Conservation (phyloP, 1,284 basidiomycete genomes). For the Sanguinoderma infundibulare region DNA sequence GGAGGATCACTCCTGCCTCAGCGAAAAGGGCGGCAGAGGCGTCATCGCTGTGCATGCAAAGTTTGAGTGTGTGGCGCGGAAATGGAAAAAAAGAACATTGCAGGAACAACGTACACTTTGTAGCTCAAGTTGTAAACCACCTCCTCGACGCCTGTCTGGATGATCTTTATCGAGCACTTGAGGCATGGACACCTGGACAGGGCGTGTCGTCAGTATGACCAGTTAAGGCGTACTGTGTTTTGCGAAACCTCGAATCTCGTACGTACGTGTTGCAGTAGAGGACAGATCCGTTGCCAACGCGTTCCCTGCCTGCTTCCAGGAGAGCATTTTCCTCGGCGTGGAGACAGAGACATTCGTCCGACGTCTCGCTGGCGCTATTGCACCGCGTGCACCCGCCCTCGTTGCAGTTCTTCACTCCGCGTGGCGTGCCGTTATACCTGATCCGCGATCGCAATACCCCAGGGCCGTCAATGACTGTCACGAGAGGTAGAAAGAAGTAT, state of each 20-base stretch:
- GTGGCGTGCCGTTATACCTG: constrained; percentile 96
- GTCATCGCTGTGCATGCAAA: constrained; percentile 61
- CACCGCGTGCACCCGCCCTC: constrained; percentile 87
- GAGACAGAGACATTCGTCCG: constrained; percentile 90
- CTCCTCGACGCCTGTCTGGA: constrained; percentile 90
- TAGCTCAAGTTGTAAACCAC: constrained; percentile 98
- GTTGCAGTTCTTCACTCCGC: constrained; percentile 88
- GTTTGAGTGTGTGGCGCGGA: constrained; percentile 2
- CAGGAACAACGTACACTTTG: constrained; percentile 73
- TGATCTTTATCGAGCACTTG: constrained; percentile 95
- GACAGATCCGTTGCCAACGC: constrained; percentile 82
- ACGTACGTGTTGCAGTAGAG: constrained; percentile 89
- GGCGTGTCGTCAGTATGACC: not conserved
- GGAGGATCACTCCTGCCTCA: constrained; percentile 79
- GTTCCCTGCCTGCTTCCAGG: constrained; percentile 88
- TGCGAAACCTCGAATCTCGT: too few relatives aligned
- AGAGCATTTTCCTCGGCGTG: constrained; percentile 99
- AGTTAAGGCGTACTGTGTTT: not conserved
- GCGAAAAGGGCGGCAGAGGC: constrained; percentile 78
- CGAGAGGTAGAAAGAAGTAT: too few relatives aligned
- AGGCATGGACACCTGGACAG: constrained; percentile 90
- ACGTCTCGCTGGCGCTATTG: constrained; percentile 66
- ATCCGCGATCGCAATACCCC: not conserved
- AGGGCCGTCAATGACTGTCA: not conserved
- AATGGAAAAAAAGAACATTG: constrained; percentile 7